phyloP scores from a whole-genome alignment of 805 yeast species.

The Torulaspora delbrueckii region DNA sequence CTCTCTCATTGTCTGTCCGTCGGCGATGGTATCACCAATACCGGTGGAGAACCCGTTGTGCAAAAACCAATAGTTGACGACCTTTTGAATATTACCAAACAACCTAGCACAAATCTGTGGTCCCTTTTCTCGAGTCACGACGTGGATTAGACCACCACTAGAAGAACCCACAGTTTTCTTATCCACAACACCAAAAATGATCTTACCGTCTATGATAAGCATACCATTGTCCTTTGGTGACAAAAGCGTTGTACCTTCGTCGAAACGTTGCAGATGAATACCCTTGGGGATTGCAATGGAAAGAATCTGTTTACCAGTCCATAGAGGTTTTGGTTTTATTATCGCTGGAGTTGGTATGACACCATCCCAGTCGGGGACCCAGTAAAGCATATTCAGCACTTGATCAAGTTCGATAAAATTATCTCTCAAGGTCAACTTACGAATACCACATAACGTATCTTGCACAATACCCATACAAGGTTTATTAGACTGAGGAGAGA shows the following conservation, averaged over 20 bases:
- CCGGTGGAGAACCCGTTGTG: conserved; percentile 98
- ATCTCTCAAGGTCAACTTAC: conserved; percentile 93
- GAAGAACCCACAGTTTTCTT: conserved; percentile 98
- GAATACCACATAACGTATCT: conserved; percentile 94
- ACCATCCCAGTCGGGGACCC: conserved; percentile 99
- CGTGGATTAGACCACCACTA: conserved; percentile 95
- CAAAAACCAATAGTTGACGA: conserved; percentile 91
- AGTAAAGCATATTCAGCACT: conserved; percentile 92
- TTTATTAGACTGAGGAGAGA: conserved; percentile 96
- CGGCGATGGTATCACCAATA: conserved; percentile 99
- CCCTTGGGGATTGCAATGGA: conserved; percentile 95
- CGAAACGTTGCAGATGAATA: conserved; percentile 89
- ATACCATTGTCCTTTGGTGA: conserved; percentile 94
- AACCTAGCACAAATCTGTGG: conserved; percentile 82
- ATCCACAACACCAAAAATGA: conserved; percentile 96
- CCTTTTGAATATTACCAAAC: conserved; percentile 89
- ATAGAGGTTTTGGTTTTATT: conserved; percentile 87
- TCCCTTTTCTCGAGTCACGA: conserved; percentile 97
- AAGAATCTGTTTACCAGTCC: conserved; percentile 95
- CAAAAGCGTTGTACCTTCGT: conserved; percentile 75
- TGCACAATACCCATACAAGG: conserved; percentile 99
- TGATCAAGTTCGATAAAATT: conserved; percentile 83
- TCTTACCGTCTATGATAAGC: conserved; percentile 92
- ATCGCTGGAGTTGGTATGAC: conserved; percentile 94
- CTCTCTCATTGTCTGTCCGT: conserved; percentile 89